Evolutionary conservation across 163 green algal species (phyloP).

Genomic region (Scenedesmus sp.): DNA sequence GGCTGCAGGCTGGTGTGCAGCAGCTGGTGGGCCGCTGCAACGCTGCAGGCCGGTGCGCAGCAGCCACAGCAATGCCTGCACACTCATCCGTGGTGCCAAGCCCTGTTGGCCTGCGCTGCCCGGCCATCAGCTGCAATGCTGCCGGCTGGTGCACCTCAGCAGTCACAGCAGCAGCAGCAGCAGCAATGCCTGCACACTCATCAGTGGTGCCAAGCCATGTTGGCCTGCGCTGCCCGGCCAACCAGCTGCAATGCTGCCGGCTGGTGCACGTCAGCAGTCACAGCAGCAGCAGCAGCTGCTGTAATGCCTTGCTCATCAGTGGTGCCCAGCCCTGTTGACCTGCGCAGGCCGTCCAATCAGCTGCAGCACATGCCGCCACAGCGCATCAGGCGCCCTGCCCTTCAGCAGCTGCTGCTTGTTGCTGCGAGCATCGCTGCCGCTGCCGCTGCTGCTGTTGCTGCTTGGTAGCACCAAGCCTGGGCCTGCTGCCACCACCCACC

Average conservation of each 20-base stretch:
- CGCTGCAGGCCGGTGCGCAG: neutral
- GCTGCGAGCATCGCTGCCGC: neutral
- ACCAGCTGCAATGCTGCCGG: neutral
- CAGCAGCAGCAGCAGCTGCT: neutral
- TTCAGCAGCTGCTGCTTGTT: constrained; percentile 10
- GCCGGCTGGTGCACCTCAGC: too few relatives aligned
- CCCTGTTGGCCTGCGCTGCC: neutral
- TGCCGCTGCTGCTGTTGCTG: neutral
- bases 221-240: neutral
- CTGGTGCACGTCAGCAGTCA: too few relatives aligned
- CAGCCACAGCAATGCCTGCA: too few relatives aligned
- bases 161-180: neutral
- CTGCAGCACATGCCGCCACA: constrained; percentile 12
- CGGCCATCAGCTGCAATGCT: neutral
- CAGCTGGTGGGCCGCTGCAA: neutral
- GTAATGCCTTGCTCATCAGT: neutral
- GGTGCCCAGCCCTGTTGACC: neutral
- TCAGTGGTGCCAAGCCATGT: neutral
- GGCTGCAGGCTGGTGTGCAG: neutral
- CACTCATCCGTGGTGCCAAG: neutral
- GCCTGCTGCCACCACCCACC: constrained; percentile 34
- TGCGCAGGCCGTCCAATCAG: neutral
- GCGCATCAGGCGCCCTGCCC: neutral
- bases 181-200: too few relatives aligned
- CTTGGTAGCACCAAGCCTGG: neutral